phyloP scores from a whole-genome alignment of 2,329 filamentous ascomycete genomes.

The Harringtonia lauricola region DNA sequence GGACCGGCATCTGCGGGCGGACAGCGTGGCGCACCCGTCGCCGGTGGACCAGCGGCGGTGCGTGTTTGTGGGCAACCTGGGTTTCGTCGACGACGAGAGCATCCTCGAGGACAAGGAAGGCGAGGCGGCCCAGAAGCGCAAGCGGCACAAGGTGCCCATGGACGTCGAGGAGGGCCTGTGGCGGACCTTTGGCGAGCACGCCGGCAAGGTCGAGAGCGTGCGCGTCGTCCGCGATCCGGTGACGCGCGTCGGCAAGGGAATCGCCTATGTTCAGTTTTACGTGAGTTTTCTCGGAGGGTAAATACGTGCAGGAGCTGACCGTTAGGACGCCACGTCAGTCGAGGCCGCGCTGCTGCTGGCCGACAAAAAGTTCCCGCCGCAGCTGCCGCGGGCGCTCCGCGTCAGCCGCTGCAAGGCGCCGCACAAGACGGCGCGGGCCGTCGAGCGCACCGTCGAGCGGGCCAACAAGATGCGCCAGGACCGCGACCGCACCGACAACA shows the following conservation, averaged over 20 bases:
- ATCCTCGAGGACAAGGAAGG: constrained; percentile 38
- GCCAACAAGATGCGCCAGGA: neutral
- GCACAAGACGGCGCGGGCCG: constrained; percentile 43
- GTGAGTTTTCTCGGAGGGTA: constrained; percentile 26
- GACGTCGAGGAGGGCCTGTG: constrained; percentile 92
- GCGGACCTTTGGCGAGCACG: constrained; percentile 62
- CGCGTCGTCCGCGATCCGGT: constrained; percentile 81
- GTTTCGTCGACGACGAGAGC: constrained; percentile 88
- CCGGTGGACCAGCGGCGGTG: constrained; percentile 77
- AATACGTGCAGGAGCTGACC: neutral
- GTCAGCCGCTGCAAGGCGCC: constrained; percentile 77
- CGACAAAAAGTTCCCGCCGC: constrained; percentile 85
- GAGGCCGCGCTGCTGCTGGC: constrained; percentile 83
- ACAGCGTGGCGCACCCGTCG: constrained; percentile 80
- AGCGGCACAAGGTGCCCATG: constrained; percentile 58
- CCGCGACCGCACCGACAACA: constrained; percentile 15
- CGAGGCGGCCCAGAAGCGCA: constrained; percentile 23
- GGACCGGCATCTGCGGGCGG: constrained; percentile 79
- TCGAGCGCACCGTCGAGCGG: constrained; percentile 33
- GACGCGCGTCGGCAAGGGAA: constrained; percentile 90
- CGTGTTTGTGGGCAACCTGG: constrained; percentile 92
- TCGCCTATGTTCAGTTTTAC: constrained; percentile 95
- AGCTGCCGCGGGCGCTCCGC: constrained; percentile 80
- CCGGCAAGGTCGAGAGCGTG: constrained; percentile 82
- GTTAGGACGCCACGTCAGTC: constrained; percentile 68